phyloP scores from a whole-genome alignment of 208 protist species.

The Wallacemonas sp. region DNA sequence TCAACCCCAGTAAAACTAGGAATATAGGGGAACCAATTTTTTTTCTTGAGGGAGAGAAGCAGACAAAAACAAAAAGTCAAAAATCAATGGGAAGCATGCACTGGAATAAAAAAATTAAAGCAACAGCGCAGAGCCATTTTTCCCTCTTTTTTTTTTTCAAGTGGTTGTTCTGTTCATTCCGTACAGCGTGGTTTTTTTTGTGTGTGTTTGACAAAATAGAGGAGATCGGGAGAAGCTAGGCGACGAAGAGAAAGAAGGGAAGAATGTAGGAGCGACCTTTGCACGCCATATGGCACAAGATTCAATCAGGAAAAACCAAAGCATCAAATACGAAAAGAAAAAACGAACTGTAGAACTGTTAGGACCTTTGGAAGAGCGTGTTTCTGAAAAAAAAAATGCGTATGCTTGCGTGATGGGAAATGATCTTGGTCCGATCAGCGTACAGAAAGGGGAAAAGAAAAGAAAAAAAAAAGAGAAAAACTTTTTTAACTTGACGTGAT shows the following conservation, averaged over 20 bases:
- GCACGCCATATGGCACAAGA: constrained; percentile 16
- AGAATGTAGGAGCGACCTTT: constrained; percentile 3
- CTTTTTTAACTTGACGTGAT: not conserved
- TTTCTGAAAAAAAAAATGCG: no score
- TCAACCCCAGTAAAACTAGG: no score
- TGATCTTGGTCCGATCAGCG: no score
- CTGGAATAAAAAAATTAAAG: no score
- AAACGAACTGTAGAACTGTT: not conserved
- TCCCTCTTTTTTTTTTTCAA: no score
- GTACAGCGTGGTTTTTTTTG: not conserved
- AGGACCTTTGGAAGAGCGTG: no score
- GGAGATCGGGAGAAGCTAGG: not conserved
- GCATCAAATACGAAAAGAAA: constrained; percentile 9
- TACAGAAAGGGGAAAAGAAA: no score
- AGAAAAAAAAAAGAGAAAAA: not conserved
- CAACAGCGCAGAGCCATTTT: no score
- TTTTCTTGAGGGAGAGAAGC: not conserved
- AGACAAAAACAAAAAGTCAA: constrained; percentile 3
- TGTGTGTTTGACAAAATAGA: not conserved
- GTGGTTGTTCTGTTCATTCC: no score
- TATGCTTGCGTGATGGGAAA: no score
- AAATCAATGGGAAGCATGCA: no score
- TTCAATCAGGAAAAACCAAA: constrained; percentile 1
- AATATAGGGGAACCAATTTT: no score
- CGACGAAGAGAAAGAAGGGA: constrained; percentile 15